phyloP scores from a whole-genome alignment of 257 asterid species.

The Solanum neorickii region DNA sequence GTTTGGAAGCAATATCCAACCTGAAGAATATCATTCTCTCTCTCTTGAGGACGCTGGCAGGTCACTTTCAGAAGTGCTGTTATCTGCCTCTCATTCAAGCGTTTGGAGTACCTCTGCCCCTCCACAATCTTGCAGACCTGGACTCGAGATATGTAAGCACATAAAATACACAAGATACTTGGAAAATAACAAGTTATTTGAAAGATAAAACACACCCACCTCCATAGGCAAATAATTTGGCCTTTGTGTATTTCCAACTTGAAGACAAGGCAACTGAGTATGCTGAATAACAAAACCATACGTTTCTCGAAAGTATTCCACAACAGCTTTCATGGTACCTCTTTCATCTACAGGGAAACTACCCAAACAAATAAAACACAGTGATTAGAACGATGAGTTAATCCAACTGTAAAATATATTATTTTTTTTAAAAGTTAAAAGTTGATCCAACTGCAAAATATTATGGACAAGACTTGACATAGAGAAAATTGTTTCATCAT shows the following conservation, averaged over 20 bases:
- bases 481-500: not conserved
- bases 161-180: not conserved
- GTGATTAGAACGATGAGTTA: not conserved
- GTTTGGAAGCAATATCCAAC: conserved; percentile 17
- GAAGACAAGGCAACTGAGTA: conserved; percentile 80
- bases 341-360: conserved; percentile 88
- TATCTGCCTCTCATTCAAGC: conserved; percentile 87
- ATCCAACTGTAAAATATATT: not conserved
- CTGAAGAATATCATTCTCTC: conserved; percentile 70
- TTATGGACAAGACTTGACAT: not conserved
- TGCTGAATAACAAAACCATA: conserved; percentile 73
- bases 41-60: conserved; percentile 89
- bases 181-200: not conserved
- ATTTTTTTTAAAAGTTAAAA: no score
- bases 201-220: conserved; percentile 24
- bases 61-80: conserved; percentile 88
- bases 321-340: conserved; percentile 84
- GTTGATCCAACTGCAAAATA: not conserved
- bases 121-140: conserved; percentile 94
- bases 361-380: conserved; percentile 3
- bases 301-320: conserved; percentile 72
- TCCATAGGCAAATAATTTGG: conserved; percentile 95
- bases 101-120: conserved; percentile 91
- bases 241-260: conserved; percentile 85
- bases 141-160: not conserved